Percentiles rank a stretch among this genome's conserved stretches.
Evolutionary conservation across 805 yeast genomes (phyloP).

Genomic region (Kodamaea hsintzibuensis): DNA sequence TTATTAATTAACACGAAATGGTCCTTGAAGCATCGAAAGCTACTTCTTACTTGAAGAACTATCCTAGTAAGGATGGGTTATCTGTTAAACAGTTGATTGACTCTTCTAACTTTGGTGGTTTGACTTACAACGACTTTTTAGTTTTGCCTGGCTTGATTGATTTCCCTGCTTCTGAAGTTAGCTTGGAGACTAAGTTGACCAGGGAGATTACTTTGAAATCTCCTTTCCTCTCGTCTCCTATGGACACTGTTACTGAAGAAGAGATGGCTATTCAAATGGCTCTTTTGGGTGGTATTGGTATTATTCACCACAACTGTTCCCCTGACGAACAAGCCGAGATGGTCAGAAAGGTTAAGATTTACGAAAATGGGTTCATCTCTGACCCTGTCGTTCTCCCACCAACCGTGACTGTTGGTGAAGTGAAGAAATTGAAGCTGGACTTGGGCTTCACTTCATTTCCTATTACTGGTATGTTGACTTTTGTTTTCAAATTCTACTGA

Average conservation of each 20-base stretch:
- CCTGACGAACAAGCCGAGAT: conserved; percentile 97
- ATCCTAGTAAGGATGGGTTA: conserved; percentile 79
- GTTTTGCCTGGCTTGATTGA: conserved; percentile 92
- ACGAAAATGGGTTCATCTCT: conserved; percentile 95
- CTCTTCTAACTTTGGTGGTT: conserved; percentile 88
- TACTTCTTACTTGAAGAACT: conserved; percentile 61
- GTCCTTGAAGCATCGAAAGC: conserved; percentile 57
- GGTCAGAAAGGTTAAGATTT: conserved; percentile 96
- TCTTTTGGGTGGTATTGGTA: conserved; percentile 97
- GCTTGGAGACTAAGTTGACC: conserved; percentile 83
- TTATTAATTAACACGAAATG: conserved; percentile 18
- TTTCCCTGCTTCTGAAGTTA: conserved; percentile 78
- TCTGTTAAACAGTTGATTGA: conserved; percentile 84
- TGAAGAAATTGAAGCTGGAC: conserved; percentile 63
- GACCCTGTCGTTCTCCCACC: conserved; percentile 90
- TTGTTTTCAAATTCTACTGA: conserved; percentile 37
- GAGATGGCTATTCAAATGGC: conserved; percentile 99
- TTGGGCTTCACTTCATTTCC: conserved; percentile 98
- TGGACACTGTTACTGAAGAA: conserved; percentile 98
- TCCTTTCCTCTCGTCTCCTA: conserved; percentile 97
- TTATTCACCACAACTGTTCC: conserved; percentile 95
- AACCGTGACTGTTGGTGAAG: conserved; percentile 73
- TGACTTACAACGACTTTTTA: conserved; percentile 95
- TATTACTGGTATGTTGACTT: conserved; percentile 87
- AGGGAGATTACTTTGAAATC: conserved; percentile 88